These are phyloP conservation scores for Rhododendron griersonianum DNA, from an alignment of 148 eudicot species.

Conservation along the genomic window DNA sequence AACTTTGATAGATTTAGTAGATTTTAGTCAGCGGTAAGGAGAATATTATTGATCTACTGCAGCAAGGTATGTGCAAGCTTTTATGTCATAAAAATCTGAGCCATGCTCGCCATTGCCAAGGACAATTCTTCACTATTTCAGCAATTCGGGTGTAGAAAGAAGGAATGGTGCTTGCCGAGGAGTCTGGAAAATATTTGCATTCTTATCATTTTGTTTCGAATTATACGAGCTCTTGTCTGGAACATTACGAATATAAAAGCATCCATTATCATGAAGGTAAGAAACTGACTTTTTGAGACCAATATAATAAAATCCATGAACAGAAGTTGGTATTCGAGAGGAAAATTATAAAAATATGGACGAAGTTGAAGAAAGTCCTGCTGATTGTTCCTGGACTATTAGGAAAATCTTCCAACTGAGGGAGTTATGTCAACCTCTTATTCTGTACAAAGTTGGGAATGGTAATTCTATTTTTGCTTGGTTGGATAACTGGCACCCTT, in stretches of 20 bases:
- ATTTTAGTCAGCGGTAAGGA: not conserved
- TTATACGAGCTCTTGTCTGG: not conserved
- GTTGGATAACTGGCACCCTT: too few species aligned
- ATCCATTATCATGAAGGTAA: not conserved
- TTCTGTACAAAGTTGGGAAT: too few species aligned
- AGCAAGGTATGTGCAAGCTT: not conserved
- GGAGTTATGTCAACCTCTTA: too few species aligned
- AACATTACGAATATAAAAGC: not conserved
- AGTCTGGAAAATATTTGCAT: not conserved
- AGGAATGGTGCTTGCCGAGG: not conserved
- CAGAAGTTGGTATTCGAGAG: not conserved
- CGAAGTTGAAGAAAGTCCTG: too few species aligned
- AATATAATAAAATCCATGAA: not conserved
- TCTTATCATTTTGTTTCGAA: not conserved
- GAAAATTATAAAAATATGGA: not conserved
- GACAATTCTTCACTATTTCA: not conserved
- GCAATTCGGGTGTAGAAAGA: not conserved
- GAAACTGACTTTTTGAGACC: not conserved
- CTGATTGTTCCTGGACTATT: too few species aligned
- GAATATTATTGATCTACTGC: not conserved
- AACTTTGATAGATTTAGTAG: not conserved
- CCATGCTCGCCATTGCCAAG: not conserved
- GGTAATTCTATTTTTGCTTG: too few species aligned
- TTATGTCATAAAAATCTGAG: not conserved
- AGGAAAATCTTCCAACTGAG: too few species aligned